Base-by-base conservation (phyloP, 306 rosid species). In the Rosa lucieae region DNA sequence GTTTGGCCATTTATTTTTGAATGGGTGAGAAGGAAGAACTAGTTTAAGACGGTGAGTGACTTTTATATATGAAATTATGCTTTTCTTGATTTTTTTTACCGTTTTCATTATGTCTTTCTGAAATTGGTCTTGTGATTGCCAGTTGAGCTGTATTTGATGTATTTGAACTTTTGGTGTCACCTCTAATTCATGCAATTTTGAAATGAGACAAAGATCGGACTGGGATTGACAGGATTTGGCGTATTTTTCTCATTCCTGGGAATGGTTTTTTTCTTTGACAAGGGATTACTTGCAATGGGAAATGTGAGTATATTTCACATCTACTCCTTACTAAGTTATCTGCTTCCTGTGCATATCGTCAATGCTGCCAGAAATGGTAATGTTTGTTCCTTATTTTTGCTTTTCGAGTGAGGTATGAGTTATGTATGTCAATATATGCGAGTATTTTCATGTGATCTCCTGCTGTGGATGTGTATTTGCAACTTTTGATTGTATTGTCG, bases 251-350 rank as follows among this genome's bases (percentile, higher is more conserved):
- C 97, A 39, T 86, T 90, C 85, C 86, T 96, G 85, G 99, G 98
- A 77, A 49, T 96, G 62, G 49, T 93, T 70, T 93, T 96, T 89
- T 93, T 96, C 88, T 96, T 96, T 10, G 99, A 96, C 90, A 90
- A 90, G 90, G 99, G 99, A 70, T 83, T 96, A 81, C 94, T 96
- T 42, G 99, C 98, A 80, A 96, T 96, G 94, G 99, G 99, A 85
- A 93, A 96, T 79, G 99, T 96, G 86, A 89, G 96, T 83, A 71
- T 63, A 70, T 10, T 71, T 55, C 56, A 26, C 75, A 67, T 5
- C 18, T 17, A 37, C 37, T 55, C 70, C 61, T 56, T 86, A 65
- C 61, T 72, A 29, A 56, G 76, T 56, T 62, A 47, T 49, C 63
- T 59, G 15, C 42, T 8, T 17, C 21, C 48, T 8, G 4, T 59